Base-by-base conservation (phyloP, 805 yeast genomes). In the Metschnikowia matae region DNA sequence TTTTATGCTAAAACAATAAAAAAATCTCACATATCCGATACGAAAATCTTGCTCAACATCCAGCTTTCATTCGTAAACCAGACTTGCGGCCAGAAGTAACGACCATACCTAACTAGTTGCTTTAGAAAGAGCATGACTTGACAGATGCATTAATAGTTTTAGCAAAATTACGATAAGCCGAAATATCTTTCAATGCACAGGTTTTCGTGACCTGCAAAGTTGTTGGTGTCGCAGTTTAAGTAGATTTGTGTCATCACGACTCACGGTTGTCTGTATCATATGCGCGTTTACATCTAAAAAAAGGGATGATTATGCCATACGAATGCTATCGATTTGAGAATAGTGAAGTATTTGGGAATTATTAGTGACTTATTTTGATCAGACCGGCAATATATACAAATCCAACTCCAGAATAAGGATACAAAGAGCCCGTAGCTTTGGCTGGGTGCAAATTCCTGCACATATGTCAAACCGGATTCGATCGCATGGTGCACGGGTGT, bases 361-460 rank as follows among this genome's bases (percentile, higher is more conserved):
- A 26, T 4, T 4, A 26, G 5, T 26, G 4, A 8, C 4, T 2
- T 1, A 8, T 3, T 10, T 3, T 26, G 29, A 26, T 3, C 29
- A 10, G 11, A 26, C 11, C 10, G 3, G 1, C 11, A 26, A 26
- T 8, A 26, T 26, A 26, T 26, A 26, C 10, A 26, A 3, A 10
- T 8, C 10, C 2, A 26, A 8, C 11, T 1, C 29, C 29, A 26
- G 3, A 26, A 11, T 8, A 26, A 10, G 11, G 11, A 26, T 26
- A 26, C 29, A 26, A 8, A 26, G 11, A 26, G 11, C n/a, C n/a
- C n/a, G n/a, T 26, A 26, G 11, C 29, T 8, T 26, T 17, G 23
- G 40, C 13, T 20, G 45, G 45, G 38, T 42, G 38, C 38, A 42
- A 42, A 33, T 10, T 18, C 11, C 38, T 32, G 32, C 44, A 41